Conservation (phyloP, 148 eudicot species). For the Amaranthus palmeri region DNA sequence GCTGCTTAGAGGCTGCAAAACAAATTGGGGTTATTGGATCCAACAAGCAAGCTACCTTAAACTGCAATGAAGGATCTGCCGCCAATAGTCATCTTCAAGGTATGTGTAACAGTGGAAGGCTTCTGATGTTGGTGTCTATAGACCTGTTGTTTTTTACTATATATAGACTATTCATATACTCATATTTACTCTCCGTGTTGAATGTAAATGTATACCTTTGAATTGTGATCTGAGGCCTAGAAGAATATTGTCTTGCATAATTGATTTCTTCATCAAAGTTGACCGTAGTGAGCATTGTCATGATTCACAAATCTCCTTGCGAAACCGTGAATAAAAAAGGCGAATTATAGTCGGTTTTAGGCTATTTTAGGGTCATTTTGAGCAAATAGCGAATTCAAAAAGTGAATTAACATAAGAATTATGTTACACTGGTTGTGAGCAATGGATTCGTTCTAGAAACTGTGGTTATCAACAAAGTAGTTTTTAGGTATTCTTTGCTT, state of each 20-base stretch:
- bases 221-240: neutral
- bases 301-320: no score
- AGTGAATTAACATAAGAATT: no score
- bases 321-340: no score
- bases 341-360: no score
- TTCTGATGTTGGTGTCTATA: neutral
- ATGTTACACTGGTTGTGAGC: no score
- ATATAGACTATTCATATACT: neutral
- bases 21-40: conserved; percentile 2
- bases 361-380: no score
- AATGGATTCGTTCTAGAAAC: neutral
- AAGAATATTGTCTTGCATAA: neutral
- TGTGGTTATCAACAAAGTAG: neutral
- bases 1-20: conserved; percentile 17
- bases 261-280: neutral
- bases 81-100: neutral
- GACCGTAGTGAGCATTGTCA: neutral
- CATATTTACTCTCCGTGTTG: neutral
- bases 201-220: neutral
- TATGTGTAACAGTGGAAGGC: neutral
- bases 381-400: no score
- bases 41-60: neutral
- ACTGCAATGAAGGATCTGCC: neutral
- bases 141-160: neutral
- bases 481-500: neutral